Base-by-base conservation (phyloP, 129 eudicot species). In the Erigeron canadensis region DNA sequence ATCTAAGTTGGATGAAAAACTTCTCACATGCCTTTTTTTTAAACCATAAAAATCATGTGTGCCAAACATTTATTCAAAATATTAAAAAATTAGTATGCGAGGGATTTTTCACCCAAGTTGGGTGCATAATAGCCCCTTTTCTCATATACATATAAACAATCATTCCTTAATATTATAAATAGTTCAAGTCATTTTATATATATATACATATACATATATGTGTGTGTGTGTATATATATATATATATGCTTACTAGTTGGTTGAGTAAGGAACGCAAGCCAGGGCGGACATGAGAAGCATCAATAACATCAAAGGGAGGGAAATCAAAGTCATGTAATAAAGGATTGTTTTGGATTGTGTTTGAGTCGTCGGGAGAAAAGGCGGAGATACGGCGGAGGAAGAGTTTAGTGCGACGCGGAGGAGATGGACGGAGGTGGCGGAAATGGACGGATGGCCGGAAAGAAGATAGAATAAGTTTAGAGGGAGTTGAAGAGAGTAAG, bases 251-350 rank as follows among this genome's bases (percentile, higher is more conserved):
- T 81, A 95, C 99, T 58, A 88, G 85, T 81, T 90, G 71, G 59
- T 84, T 82, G 19, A 95, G 81, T 85, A 95, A 69, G 46, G 86
- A 84, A 58, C 99, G 99, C 78, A 90, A 83, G 18, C 95, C 99
- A 2, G 97, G 99, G 16, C 91, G 96, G 39, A 95, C 99, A 75
- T 90, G 99, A 6, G 68, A 48, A 47, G 96, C 86, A 15, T 78
- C 81, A 77, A 95, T 86, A 17, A 78, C 74, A 74, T 95, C 99
- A 78, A 87, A 94, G 9, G 96, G 97, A 22, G 99, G 99, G 74
- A 94, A 94, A 44, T 79, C 78, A 40, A 90, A 94, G 79, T 84
- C 92, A 79, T 75, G 82, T 78, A 94, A 56, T 0, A 94, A 81
- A 46, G 96, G 95, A 83, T 90, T 87, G n/a, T 60, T 7, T 12